Base-by-base conservation (phyloP, 164 flowering plant genomes). In the Dillenia turbinata region DNA sequence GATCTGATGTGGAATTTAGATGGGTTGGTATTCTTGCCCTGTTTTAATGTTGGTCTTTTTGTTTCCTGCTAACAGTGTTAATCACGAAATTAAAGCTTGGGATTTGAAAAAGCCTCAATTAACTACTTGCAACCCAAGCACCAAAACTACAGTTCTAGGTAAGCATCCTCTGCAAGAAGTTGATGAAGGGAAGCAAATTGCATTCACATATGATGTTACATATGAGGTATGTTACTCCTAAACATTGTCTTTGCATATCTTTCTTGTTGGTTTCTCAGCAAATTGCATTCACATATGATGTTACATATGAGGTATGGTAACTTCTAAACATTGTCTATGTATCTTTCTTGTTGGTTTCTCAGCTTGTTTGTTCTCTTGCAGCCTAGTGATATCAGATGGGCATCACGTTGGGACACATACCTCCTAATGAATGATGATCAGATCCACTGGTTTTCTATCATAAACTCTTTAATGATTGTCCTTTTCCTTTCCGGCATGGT, bases 81-180 rank as follows among this genome's bases (percentile, higher is more conserved):
- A 77, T 54, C 90, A 83, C 52, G 83, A 81, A 57, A 81, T 77
- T 66, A 81, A 83, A 75, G 78, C 75, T 19, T 83, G 90, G 90
- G 72, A 85, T 68, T 85, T 75, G n/a, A 79, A 85, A 66, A 78
- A 81, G 63, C 79, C 90, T 53, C 80, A 77, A 56, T 15, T 85
- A 66, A 44, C 74, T 47, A 85, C 90, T 45, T 85, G 90, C 78
- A 79, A 81, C 56, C 73, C 80, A 65, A 79, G 74, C 64, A 80
- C 80, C 66, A 76, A 77, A 68, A 79, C 73, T 56, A 63, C 79
- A 49, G 69, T 71, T 60, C 85, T 76, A 69, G 71, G 78, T 45
- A 75, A 70, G 61, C 63, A 78, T 54, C 79, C 75, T 55, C 76
- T 76, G n/a, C 79, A 75, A 43, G 79, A 72, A 59, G 70, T 75